phyloP scores from a whole-genome alignment of 2,329 filamentous ascomycete genomes.

The Botryosphaeria agaves region DNA sequence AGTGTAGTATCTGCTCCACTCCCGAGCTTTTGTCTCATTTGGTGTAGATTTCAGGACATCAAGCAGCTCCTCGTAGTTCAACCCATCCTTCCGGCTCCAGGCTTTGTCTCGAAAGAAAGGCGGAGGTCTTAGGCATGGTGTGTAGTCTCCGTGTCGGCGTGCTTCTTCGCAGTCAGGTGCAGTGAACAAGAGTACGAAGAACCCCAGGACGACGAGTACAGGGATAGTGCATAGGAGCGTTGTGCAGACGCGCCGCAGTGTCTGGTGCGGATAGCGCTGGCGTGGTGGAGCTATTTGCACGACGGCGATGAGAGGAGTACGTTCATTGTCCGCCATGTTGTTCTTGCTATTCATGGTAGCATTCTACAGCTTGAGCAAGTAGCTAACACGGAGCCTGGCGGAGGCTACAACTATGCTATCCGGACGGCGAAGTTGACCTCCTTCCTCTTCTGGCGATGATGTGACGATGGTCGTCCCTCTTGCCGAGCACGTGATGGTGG shows the following conservation, averaged over 20 bases:
- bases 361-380: neutral
- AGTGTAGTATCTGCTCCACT: slow-evolving; percentile 34
- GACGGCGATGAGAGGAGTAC: slow-evolving; percentile 49
- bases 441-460: no score
- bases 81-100: slow-evolving; percentile 26
- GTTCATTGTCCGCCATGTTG: slow-evolving; percentile 34
- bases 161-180: slow-evolving; percentile 14
- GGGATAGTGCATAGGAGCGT: slow-evolving; percentile 28
- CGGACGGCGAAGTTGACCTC: no score
- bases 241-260: slow-evolving; percentile 48
- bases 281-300: slow-evolving; percentile 37
- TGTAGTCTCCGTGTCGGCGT: slow-evolving; percentile 11
- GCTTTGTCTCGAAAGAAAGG: slow-evolving; percentile 10
- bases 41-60: slow-evolving; percentile 37
- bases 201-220: slow-evolving; percentile 19
- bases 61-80: slow-evolving; percentile 37
- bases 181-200: slow-evolving; percentile 20
- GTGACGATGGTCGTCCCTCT: no score
- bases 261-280: slow-evolving; percentile 40
- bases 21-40: slow-evolving; percentile 29
- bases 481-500: no score
- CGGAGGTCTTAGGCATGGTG: slow-evolving; percentile 2
- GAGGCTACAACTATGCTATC: no score
- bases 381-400: no score
- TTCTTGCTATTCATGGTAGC: neutral